Evolutionary conservation across 805 yeast genomes (phyloP), one percentile per base, ranked within the genome.

Genomic region (Barnettozyma sucrosica): DNA sequence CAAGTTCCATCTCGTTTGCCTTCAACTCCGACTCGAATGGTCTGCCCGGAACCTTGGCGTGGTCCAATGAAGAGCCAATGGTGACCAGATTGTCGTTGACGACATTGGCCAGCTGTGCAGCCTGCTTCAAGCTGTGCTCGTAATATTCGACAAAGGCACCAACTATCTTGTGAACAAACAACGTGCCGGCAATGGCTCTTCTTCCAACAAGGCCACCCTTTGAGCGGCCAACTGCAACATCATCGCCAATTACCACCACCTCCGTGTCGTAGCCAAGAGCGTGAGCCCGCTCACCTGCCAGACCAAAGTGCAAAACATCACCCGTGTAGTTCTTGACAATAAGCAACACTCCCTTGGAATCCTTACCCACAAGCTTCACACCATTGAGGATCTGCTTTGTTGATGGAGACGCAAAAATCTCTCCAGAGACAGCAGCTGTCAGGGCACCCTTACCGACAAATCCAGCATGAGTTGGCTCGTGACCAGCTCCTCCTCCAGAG

Each of bases 401-500:
- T n/a, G 89, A 79, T 3, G 98, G 98, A 13, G 96, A 88, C 0
- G 97, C 97, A 70, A 90, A 90, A n/a, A 88, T 76, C 46, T 83
- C 80, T 33, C 98, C 98, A 46, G 89, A 80, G 5, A 90, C 96
- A 0, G 96, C 97, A 36, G 83, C 95, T 55, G 86, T 88, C 36
- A 90, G 66, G 55, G 85, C 68, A 43, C 95, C 95, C 13, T 79
- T 74, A 11, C 97, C 97, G 20, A 90, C 89, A 63, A 81, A 90
- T 0, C 96, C 97, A 8, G 87, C 90, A 60, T 92, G 97, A 4
- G 89, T 74, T 23, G 97, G 97, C 66, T 90, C 98, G 62, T 90
- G 98, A 42, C 98, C 98, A 13, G 90, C 81, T 24, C 97, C 97
- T 47, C 98, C 98, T 50, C 97, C 97, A 30, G 96, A 81, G 24